phyloP scores from a whole-genome alignment of 139 green algal species.

The Picochlorum costavermella region DNA sequence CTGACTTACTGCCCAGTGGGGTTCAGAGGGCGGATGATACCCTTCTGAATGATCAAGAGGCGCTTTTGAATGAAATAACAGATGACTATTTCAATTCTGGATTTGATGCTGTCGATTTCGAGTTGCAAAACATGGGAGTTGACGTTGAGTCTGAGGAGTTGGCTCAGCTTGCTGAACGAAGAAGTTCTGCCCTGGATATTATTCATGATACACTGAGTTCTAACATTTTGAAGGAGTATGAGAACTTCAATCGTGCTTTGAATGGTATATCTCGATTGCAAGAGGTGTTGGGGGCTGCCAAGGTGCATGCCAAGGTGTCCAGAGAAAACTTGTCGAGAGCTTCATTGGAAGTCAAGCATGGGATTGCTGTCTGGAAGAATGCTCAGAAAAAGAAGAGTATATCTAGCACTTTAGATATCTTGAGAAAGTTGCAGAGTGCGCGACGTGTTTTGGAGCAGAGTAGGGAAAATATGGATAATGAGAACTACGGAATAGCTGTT shows the following conservation, averaged over 20 bases:
- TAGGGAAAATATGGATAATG: slow-evolving; percentile 17
- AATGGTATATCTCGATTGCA: slow-evolving; percentile 17
- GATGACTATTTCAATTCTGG: not conserved
- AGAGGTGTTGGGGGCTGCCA: slow-evolving; percentile 15
- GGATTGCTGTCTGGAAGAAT: slow-evolving; percentile 21
- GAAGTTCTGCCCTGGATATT: slow-evolving; percentile 33
- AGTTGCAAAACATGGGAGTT: not conserved
- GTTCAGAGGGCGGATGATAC: not conserved
- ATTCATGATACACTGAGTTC: slow-evolving; percentile 36
- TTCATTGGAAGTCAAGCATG: slow-evolving; percentile 13
- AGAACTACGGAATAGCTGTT: not conserved
- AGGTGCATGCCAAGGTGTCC: slow-evolving; percentile 15
- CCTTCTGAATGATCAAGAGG: not conserved
- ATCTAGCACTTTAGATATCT: slow-evolving; percentile 21
- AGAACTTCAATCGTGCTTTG: slow-evolving; percentile 31
- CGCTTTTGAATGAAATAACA: not conserved
- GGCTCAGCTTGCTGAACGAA: slow-evolving; percentile 33
- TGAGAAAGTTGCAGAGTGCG: slow-evolving; percentile 23
- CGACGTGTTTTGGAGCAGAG: slow-evolving; percentile 21
- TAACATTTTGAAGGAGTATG: slow-evolving; percentile 42
- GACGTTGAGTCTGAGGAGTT: slow-evolving; percentile 23
- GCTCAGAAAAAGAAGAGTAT: slow-evolving; percentile 30
- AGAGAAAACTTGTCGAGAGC: slow-evolving; percentile 25
- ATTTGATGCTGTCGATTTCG: not conserved
- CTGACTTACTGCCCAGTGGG: not conserved